Base-by-base conservation (phyloP, 2,329 filamentous ascomycete species). In the Apiospora saccharicola region DNA sequence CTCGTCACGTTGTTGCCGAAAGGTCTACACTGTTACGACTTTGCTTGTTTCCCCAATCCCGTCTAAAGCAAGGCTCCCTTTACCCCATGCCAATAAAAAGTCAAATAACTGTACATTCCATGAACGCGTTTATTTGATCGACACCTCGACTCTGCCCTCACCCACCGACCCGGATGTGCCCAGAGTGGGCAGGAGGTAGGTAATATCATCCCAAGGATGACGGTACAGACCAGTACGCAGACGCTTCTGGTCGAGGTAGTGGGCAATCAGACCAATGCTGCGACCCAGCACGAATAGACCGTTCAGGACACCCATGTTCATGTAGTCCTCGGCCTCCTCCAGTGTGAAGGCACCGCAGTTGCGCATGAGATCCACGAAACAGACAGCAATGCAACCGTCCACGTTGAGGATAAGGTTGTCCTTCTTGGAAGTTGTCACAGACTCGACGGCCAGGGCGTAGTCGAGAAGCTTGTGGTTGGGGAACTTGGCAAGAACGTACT, bases 371-470 rank as follows among this genome's bases (percentile, higher is more conserved):
- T 99, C 96, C 77, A 99, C 95, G 82, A 99, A 99, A 92, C 95
- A 98, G 83, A 99, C 96, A 77, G 96, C 96, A 81, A 99, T 93
- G 84, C 94, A 98, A 80, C 96, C 96, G 82, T 98, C 96, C 73
- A 99, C 96, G 89, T 99, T 99, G 81, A 99, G 92, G 80, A 99
- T 99, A 78, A 99, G 91, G 90, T 98, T 99, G 88, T 99, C 96
- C 91, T 99, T 99, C 94, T 99, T 99, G 77, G 95, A 98, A 69
- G 96, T 99, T 71, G 96, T 99, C 76, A 99, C 96, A 14, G 93
- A 94, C 91, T 99, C 96, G 78, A 99, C 96, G 67, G 96, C 96
- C 81, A 99, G 91, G 77, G 96, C 96, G 85, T 98, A 99, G 88
- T 99, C 96, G 83, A 99, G 94, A 82, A 98, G 92, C 91, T 98